Evolutionary conservation across 805 yeast species (phyloP), one percentile per base, ranked within the genome.

Genomic region (Barnettozyma sucrosica): DNA sequence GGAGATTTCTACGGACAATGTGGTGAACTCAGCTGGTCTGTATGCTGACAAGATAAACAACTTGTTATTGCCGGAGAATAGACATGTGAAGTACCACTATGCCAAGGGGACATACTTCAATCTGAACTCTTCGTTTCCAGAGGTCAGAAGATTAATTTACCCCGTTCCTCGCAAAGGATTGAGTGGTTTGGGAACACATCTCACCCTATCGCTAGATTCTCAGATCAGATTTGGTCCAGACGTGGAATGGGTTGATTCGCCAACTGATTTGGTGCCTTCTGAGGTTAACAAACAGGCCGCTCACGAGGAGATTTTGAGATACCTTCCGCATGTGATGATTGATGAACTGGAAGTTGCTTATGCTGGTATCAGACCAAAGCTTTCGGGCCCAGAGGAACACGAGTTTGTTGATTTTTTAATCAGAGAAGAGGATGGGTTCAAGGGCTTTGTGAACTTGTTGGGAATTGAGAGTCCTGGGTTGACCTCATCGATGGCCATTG

Each of bases 401-500:
- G 63, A 61, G 36, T 85, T 86, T 64, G 79, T 80, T 39, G 97
- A 90, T 60, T 89, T 89, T 61, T 66, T 80, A 20, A 85, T 89
- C 28, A 65, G 78, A 45, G 79, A 84, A 57, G 93, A 86, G 54
- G 75, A 72, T 1, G 89, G 82, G 0, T 80, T 74, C 56, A 83
- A 82, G 2, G 96, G 96, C 1, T 89, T 88, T 57, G 75, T 89
- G 25, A 89, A 87, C 54, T 68, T 87, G 45, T 58, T 89, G 38
- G 95, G 92, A 1, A 89, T 89, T 13, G 97, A 89, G 62, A 84
- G 93, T 57, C 97, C 97, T 0, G 97, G 97, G 0, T 69, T 89
- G 49, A 89, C 97, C 2, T 67, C 93, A 0, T 71, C 89, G 4
- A 69, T 87, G 80, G 95, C 92, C 0, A 88, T 89, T 49, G 96